Percentiles rank a stretch among this genome's conserved stretches.
These are phyloP conservation scores for Paragyromitra xinjiangensis DNA, from an alignment of 495 filamentous ascomycete genomes.

Conservation along the genomic window DNA sequence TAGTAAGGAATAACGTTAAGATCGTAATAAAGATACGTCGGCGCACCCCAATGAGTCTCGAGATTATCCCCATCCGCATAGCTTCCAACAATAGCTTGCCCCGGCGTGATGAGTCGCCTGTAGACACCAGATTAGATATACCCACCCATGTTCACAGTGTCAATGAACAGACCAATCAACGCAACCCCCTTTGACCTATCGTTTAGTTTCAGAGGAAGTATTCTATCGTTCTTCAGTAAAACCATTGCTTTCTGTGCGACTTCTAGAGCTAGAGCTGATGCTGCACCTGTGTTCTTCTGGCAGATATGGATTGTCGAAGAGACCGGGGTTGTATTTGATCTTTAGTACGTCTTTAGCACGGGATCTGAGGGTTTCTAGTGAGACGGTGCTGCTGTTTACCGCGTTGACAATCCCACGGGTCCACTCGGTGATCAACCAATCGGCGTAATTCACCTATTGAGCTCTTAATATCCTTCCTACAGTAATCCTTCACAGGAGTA, in stretches of 20 bases:
- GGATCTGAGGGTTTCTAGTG: slow-evolving; percentile 56
- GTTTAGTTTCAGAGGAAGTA: slow-evolving; percentile 58
- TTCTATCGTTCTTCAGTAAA: slow-evolving; percentile 60
- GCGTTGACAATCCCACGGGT: slow-evolving; percentile 61
- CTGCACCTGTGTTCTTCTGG: slow-evolving; percentile 22
- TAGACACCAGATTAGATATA: slow-evolving; percentile 50
- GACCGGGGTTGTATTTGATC: slow-evolving; percentile 61
- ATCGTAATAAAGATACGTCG: slow-evolving; percentile 61
- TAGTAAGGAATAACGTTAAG: slow-evolving; percentile 61
- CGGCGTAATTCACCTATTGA: slow-evolving; percentile 56
- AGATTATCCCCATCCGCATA: slow-evolving; percentile 55
- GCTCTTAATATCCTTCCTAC: slow-evolving; percentile 49
- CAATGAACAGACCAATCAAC: slow-evolving; percentile 61
- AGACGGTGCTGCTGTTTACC: slow-evolving; percentile 49
- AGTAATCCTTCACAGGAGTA: not conserved
- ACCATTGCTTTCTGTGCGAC: slow-evolving; percentile 60
- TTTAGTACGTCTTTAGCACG: slow-evolving; percentile 59
- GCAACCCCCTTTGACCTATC: slow-evolving; percentile 58
- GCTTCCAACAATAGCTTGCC: slow-evolving; percentile 60
- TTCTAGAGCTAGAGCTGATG: slow-evolving; percentile 56
- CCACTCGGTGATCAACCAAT: slow-evolving; percentile 57
- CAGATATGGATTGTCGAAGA: slow-evolving; percentile 59
- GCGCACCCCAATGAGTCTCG: slow-evolving; percentile 61
- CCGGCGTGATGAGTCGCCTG: slow-evolving; percentile 60
- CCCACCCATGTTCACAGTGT: slow-evolving; percentile 62